Base-by-base conservation (phyloP, 2,329 filamentous ascomycete genomes). In the Phialophora tarda region DNA sequence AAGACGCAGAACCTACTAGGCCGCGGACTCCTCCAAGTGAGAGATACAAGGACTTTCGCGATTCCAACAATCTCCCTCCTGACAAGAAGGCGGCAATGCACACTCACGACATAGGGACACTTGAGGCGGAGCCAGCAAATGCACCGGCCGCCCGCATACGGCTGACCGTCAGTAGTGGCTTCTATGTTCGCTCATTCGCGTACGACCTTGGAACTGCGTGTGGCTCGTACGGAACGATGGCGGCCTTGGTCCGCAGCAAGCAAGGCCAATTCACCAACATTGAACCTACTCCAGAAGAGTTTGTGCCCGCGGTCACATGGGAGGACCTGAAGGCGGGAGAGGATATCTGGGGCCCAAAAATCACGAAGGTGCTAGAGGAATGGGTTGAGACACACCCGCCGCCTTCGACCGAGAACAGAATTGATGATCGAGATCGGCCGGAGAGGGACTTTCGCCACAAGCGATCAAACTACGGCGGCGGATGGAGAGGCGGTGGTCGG, bases 131-230 rank as follows among this genome's bases (percentile, higher is more conserved):
- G 23, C 59, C 69, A 30, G 70, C 71, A 34, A 44, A 71, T 51
- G 71, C 92, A 1, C 88, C 94, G 1, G 95, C 94, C 0, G 91
- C 87, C 57, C 90, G 87, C 75, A 87, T 99, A 66, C 89, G 91
- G 64, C 92, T 99, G 87, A 96, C 91, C 0, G 94, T 97, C 59
- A 93, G 93, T 1, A 96, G 93, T 0, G 95, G 95, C 47, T 99
- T 97, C 83, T 99, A 99, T 78, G 93, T 99, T 14, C 90, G 95
- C 69, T 96, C 91, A 65, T 88, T 99, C 72, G 93, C 92, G 73
- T 93, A 98, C 76, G 95, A 99, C 74, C 84, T 99, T 3, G 95
- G 94, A 24, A 83, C 88, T 71, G 92, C 92, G 72, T 84, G 97
- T 14, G 88, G 86, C 60, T 96, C 92, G 12, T 88, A 91, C 26